Evolutionary conservation across 495 filamentous ascomycete species (phyloP).

Genomic region (Trichoderma virens): DNA sequence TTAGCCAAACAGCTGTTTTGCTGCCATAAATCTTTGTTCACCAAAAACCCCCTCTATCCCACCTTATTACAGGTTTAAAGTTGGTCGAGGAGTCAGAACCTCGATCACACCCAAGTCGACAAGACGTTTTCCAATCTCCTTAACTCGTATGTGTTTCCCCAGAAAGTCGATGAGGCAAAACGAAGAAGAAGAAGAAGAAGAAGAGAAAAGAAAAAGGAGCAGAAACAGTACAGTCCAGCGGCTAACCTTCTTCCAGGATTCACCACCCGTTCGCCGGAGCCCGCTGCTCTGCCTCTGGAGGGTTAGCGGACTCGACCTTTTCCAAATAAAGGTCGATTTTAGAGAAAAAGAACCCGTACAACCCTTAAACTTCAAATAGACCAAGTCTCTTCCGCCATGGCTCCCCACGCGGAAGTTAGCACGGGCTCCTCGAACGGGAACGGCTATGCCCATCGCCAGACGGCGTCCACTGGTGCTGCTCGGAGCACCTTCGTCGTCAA

Average conservation of each 20-base stretch:
- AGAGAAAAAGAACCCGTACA: constrained; percentile 21
- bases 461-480: constrained; percentile 36
- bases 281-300: constrained; percentile 87
- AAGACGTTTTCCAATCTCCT: constrained; percentile 89
- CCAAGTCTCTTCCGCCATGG: constrained; percentile 50
- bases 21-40: neutral
- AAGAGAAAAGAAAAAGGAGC: too few relatives aligned
- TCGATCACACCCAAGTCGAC: constrained; percentile 54
- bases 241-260: constrained; percentile 46
- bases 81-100: constrained; percentile 45
- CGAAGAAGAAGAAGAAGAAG: too few relatives aligned
- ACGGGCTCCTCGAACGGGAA: constrained; percentile 67
- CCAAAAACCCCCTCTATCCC: neutral
- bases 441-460: constrained; percentile 51
- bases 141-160: constrained; percentile 59
- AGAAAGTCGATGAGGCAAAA: constrained; percentile 11
- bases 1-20: neutral
- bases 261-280: constrained; percentile 97
- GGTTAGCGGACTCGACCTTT: constrained; percentile 70
- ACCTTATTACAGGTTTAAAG: constrained; percentile 12
- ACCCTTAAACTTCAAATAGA: constrained; percentile 18
- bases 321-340: constrained; percentile 44
- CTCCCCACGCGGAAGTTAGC: constrained; percentile 80
- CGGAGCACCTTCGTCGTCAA: constrained; percentile 62
- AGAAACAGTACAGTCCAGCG: constrained; percentile 1